Evolutionary conservation across 2,329 filamentous ascomycete genomes (phyloP).

Genomic region (Cyphellophora attinorum): DNA sequence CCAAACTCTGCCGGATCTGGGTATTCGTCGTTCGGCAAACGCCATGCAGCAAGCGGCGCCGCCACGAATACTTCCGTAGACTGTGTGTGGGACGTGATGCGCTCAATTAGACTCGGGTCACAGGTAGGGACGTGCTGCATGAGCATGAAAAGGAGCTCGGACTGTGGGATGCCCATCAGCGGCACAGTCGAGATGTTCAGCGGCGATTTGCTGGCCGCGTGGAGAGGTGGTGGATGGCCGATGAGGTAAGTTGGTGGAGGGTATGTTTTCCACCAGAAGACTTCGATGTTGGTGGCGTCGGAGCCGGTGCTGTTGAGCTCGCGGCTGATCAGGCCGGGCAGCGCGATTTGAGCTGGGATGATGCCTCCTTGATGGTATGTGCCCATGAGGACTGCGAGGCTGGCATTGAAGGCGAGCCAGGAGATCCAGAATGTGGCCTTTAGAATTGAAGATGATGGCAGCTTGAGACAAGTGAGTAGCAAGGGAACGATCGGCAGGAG

Average conservation of each 20-base stretch:
- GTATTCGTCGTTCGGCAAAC: slow-evolving; percentile 4
- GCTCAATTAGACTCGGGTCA: slow-evolving; percentile 12
- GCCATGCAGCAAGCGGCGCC: slow-evolving; percentile 32
- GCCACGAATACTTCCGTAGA: slow-evolving; percentile 30
- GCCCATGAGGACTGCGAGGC: slow-evolving; percentile 41
- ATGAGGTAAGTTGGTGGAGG: slow-evolving; percentile 43
- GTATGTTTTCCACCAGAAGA: slow-evolving; percentile 48
- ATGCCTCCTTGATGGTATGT: slow-evolving; percentile 46
- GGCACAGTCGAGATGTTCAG: slow-evolving; percentile 32
- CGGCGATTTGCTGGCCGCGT: slow-evolving; percentile 13
- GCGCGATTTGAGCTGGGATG: slow-evolving; percentile 38
- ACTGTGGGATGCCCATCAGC: slow-evolving; percentile 38
- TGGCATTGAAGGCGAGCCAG: slow-evolving; percentile 41
- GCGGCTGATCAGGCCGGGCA: slow-evolving; percentile 23
- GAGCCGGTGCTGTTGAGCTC: slow-evolving; percentile 16
- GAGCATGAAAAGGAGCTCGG: slow-evolving; percentile 30
- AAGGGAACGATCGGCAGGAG: slow-evolving; percentile 41
- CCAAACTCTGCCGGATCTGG: slow-evolving; percentile 13
- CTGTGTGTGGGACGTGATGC: slow-evolving; percentile 10
- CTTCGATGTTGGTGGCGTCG: slow-evolving; percentile 21
- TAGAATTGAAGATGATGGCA: slow-evolving; percentile 24
- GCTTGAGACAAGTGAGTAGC: slow-evolving; percentile 37
- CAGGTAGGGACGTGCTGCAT: slow-evolving; percentile 23
- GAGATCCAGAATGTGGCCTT: slow-evolving; percentile 28
- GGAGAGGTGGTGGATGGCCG: slow-evolving; percentile 25